These are phyloP conservation scores for Aspergillus bridgeri DNA, from an alignment of 495 filamentous ascomycete genomes.

Conservation along the genomic window DNA sequence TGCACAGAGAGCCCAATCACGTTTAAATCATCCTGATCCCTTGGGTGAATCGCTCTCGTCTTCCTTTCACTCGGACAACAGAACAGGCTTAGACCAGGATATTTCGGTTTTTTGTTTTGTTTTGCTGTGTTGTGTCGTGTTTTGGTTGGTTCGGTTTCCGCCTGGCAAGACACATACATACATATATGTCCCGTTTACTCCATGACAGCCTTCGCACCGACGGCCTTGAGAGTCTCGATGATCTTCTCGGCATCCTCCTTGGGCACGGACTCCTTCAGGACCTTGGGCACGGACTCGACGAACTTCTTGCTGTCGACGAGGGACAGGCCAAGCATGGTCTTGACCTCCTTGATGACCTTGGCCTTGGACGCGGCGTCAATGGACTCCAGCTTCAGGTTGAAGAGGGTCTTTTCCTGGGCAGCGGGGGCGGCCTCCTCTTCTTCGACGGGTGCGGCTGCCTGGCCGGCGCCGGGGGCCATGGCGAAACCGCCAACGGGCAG, in stretches of 20 bases:
- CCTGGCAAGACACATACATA: no score
- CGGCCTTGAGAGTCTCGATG: slow-evolving; percentile 82
- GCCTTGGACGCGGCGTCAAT: slow-evolving; percentile 89
- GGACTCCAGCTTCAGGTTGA: slow-evolving; percentile 86
- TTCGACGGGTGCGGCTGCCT: slow-evolving; percentile 66
- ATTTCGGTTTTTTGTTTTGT: slow-evolving; percentile 10
- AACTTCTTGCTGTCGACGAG: slow-evolving; percentile 99
- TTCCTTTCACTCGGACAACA: background rate
- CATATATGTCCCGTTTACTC: slow-evolving; percentile 55
- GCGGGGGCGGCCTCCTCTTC: slow-evolving; percentile 81
- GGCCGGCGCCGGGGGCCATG: slow-evolving; percentile 54
- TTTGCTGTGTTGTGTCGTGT: background rate
- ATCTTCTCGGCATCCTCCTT: slow-evolving; percentile 99
- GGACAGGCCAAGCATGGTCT: slow-evolving; percentile 88
- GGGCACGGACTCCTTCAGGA: slow-evolving; percentile 95
- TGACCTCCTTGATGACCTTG: slow-evolving; percentile 99
- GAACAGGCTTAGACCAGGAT: background rate
- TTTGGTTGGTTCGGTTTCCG: background rate
- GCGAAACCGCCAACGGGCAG: slow-evolving; percentile 88
- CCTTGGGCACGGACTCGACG: slow-evolving; percentile 94
- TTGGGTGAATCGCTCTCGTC: background rate
- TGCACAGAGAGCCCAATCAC: slow-evolving; percentile 18
- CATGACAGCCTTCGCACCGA: slow-evolving; percentile 85
- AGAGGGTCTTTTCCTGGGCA: slow-evolving; percentile 91
- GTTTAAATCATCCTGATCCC: slow-evolving; percentile 9